These are phyloP conservation scores for Casuarina glauca DNA, from an alignment of 306 rosid species.

Conservation along the genomic window DNA sequence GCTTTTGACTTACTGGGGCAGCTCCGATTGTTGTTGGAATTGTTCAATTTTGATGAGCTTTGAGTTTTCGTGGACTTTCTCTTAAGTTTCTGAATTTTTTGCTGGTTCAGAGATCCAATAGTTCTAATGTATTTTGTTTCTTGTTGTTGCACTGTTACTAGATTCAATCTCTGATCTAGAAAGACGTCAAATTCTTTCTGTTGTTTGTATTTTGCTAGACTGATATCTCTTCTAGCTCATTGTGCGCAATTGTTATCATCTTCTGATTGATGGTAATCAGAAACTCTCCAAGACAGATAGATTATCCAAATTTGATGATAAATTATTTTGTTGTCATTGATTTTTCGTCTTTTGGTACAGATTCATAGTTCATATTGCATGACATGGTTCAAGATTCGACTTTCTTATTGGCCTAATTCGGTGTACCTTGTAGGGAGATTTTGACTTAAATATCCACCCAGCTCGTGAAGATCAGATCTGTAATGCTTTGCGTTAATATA, in stretches of 20 bases:
- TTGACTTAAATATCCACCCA: conserved; percentile 53
- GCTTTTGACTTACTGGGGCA: conserved; percentile 30
- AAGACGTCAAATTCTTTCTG: conserved; percentile 11
- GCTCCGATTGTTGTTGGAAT: conserved; percentile 22
- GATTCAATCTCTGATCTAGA: conserved; percentile 13
- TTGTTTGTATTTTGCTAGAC: conserved; percentile 3
- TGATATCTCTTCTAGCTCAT: not conserved
- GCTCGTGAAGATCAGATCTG: conserved; percentile 46
- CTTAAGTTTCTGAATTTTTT: conserved; percentile 12
- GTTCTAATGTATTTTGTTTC: conserved; percentile 16
- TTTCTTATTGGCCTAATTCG: conserved; percentile 13
- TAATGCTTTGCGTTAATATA: conserved; percentile 31
- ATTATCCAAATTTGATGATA: conserved; percentile 2
- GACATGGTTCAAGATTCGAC: conserved; percentile 29
- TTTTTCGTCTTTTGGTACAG: conserved; percentile 10
- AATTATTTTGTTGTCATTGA: not conserved
- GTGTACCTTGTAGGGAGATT: conserved; percentile 27
- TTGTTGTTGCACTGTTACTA: conserved; percentile 5
- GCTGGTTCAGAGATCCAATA: conserved; percentile 19
- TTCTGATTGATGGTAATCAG: not conserved
- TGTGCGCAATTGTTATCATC: not conserved
- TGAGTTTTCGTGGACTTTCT: conserved; percentile 14
- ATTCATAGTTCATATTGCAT: conserved; percentile 8
- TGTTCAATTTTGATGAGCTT: conserved; percentile 27
- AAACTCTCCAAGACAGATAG: not conserved